Evolutionary conservation across 192 early-diverging fungal species (phyloP), one percentile per base, ranked within the genome.

Genomic region (Thoreauomyces humboldtii): DNA sequence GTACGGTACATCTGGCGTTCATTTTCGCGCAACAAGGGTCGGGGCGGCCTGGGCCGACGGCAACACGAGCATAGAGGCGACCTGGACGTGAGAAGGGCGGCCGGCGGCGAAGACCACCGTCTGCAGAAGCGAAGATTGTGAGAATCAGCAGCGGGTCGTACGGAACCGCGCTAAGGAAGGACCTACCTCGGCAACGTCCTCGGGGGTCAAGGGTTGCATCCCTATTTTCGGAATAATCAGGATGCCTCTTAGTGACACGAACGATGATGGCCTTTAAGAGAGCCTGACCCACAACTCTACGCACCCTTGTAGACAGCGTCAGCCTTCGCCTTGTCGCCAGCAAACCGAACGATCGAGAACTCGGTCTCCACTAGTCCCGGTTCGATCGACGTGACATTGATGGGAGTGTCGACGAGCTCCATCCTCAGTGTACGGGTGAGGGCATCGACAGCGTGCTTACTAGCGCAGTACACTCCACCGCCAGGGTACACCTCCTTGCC

Each of bases 341-440:
- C 86, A 73, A 87, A 93, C 11, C 94, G 79, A 5, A 96, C 82
- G 15, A 89, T 75, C 15, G 86, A 88, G 83, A 95, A 96, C 69
- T 96, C 94, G 0, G 94, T 96, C 73, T 96, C 88, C 14, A 68
- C 56, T 1, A 60, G 41, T 29, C 87, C 92, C 21, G 94, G 90
- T 19, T 84, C 86, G 38, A 96, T 89, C 59, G 79, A 81, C 0
- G 86, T 89, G n/a, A 96, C 89, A 38, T 74, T 81, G 55, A 81
- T 67, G 15, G 67, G 84, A 4, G 87, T 84, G 32, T 80, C 75
- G 24, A 91, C 84, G 29, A 90, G 86, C 70, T 96, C 94, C 44
- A 83, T 72, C 4, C 87, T 63, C 56, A 96, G 59, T 0, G 91
- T 71, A 43, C 83, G 81, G 15, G 90, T 86, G 38, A 97, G 87